Conservation (phyloP, 768 basidiomycete species). For the Filobasidium wieringae region DNA sequence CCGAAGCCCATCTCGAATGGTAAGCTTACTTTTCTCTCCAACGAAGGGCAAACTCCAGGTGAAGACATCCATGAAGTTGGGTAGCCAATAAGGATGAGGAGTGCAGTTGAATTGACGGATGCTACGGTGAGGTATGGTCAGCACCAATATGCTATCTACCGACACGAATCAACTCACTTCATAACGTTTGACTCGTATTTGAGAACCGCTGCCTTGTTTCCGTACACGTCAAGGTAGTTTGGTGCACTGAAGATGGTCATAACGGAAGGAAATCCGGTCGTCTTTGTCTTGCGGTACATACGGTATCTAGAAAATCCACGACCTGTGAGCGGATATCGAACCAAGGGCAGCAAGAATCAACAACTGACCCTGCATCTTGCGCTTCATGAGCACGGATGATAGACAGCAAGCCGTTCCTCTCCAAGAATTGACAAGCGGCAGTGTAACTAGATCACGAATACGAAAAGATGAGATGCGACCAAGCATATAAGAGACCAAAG, state of each 20-base stretch:
- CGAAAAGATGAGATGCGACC: neutral
- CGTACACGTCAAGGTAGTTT: slow-evolving; percentile 95
- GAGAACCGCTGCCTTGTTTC: slow-evolving; percentile 96
- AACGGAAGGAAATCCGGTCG: slow-evolving; percentile 95
- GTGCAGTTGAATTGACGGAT: slow-evolving; percentile 91
- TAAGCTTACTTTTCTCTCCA: slow-evolving; percentile 78
- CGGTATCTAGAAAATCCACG: slow-evolving; percentile 53
- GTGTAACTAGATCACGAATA: slow-evolving; percentile 58
- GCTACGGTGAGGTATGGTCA: slow-evolving; percentile 14
- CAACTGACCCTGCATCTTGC: slow-evolving; percentile 83
- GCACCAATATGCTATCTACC: neutral
- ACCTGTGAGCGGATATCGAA: neutral
- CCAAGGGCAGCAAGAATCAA: neutral
- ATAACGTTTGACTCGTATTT: slow-evolving; percentile 99
- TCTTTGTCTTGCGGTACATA: slow-evolving; percentile 98
- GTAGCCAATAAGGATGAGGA: slow-evolving; percentile 95
- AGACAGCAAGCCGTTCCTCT: slow-evolving; percentile 88
- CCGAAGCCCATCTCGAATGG: neutral
- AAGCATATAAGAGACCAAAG: neutral
- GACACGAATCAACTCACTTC: slow-evolving; percentile 46
- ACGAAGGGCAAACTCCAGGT: slow-evolving; percentile 98
- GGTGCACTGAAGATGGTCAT: slow-evolving; percentile 99
- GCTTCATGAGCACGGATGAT: slow-evolving; percentile 98
- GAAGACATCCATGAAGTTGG: slow-evolving; percentile 99
- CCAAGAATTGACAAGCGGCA: slow-evolving; percentile 92